These are phyloP conservation scores for Thalassiosira livingstoniorum DNA, from an alignment of 352 stramenopile genomes.

Conservation along the genomic window DNA sequence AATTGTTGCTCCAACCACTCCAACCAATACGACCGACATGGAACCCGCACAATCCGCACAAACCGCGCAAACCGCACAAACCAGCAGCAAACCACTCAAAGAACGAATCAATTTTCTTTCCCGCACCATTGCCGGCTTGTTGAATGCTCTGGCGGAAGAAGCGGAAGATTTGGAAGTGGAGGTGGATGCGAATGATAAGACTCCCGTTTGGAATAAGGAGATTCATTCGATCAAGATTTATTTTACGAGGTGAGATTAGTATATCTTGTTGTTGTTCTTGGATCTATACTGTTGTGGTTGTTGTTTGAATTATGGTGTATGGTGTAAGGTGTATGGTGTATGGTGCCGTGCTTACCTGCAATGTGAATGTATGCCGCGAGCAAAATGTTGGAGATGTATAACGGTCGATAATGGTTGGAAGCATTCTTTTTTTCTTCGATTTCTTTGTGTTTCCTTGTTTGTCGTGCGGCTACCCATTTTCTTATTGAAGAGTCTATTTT, in stretches of 20 bases:
- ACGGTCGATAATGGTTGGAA: no score
- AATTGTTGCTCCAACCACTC: not conserved
- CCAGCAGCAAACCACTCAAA: constrained; percentile 5
- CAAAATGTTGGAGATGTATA: no score
- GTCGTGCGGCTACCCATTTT: no score
- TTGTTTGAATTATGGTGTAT: no score
- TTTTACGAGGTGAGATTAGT: constrained; percentile 71
- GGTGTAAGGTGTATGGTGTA: no score
- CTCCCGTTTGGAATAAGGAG: constrained; percentile 75
- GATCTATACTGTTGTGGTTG: no score
- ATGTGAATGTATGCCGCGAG: no score
- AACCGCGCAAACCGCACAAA: not conserved
- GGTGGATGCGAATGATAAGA: constrained; percentile 63
- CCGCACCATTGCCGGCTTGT: constrained; percentile 77
- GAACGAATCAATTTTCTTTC: constrained; percentile 31
- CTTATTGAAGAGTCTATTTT: no score
- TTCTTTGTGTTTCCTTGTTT: no score
- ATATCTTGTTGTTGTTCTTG: no score
- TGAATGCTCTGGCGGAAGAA: constrained; percentile 81
- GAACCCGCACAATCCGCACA: not conserved
- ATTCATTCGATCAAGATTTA: constrained; percentile 78
- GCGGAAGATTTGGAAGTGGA: constrained; percentile 73
- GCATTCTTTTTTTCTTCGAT: no score
- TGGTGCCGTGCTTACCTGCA: no score
- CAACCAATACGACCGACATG: not conserved